These are phyloP conservation scores for Trichosporon asahii DNA, from an alignment of 1,284 basidiomycete species.

Conservation along the genomic window DNA sequence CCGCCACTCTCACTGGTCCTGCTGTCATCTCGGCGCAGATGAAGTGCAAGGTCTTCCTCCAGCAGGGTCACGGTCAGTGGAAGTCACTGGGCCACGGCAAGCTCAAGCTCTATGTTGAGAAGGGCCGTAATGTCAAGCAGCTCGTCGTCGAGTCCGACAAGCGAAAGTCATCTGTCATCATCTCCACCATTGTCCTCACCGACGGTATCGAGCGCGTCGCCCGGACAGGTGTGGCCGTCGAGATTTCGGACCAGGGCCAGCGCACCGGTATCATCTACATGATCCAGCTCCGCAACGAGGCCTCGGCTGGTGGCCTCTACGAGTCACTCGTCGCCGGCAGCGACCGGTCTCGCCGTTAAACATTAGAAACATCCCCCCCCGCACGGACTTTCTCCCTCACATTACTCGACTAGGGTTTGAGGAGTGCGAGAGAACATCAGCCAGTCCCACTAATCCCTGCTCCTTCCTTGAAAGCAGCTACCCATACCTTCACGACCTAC, in stretches of 20 bases:
- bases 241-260: constrained; percentile 82
- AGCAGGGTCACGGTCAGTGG: constrained; percentile 95
- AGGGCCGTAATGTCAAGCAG: constrained; percentile 84
- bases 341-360: constrained; percentile 57
- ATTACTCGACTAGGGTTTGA: background rate
- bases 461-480: background rate
- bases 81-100: constrained; percentile 86
- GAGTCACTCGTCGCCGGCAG: constrained; percentile 83
- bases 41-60: constrained; percentile 97
- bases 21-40: constrained; percentile 81
- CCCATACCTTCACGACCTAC: background rate
- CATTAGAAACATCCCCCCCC: background rate
- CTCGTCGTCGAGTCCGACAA: constrained; percentile 89
- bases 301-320: constrained; percentile 77
- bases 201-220: constrained; percentile 97
- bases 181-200: constrained; percentile 91
- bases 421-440: background rate
- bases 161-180: constrained; percentile 67
- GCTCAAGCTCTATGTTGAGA: constrained; percentile 75
- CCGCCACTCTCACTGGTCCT: constrained; percentile 59
- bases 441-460: background rate
- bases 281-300: constrained; percentile 89
- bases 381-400: background rate
- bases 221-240: constrained; percentile 94
- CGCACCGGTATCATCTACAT: constrained; percentile 97